Conservation (phyloP, 1,284 basidiomycete genomes). For the Anthracocystis panici-leucophaei region DNA sequence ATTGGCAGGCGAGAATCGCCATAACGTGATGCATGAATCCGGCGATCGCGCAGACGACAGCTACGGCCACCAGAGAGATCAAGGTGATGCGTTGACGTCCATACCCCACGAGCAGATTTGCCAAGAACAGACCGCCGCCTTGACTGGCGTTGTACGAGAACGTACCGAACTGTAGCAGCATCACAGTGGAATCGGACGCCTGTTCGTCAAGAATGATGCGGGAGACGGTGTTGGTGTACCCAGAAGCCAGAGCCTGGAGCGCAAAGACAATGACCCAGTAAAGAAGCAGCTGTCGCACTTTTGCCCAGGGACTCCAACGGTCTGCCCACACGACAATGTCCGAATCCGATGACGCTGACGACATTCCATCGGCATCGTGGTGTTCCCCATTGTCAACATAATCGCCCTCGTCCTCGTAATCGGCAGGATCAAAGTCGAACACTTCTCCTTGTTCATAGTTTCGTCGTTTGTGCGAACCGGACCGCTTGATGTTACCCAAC, state of each 20-base stretch:
- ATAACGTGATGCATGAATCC: conserved; percentile 36
- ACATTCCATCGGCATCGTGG: conserved; percentile 17
- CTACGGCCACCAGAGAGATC: conserved; percentile 27
- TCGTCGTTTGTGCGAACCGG: conserved; percentile 15
- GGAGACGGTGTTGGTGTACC: conserved; percentile 42
- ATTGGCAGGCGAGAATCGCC: conserved; percentile 26
- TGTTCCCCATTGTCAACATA: conserved; percentile 14
- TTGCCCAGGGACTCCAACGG: conserved; percentile 40
- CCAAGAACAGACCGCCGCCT: conserved; percentile 48
- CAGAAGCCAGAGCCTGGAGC: conserved; percentile 49
- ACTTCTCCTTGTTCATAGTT: conserved; percentile 24
- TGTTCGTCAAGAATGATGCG: conserved; percentile 18
- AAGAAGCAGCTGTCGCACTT: conserved; percentile 34
- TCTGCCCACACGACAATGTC: conserved; percentile 45
- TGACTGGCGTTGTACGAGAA: conserved; percentile 49
- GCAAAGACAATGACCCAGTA: conserved; percentile 41
- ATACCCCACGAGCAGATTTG: conserved; percentile 32
- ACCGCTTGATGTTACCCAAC: conserved; percentile 25
- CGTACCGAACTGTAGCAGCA: conserved; percentile 20
- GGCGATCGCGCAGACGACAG: conserved; percentile 31
- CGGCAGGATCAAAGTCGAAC: conserved; percentile 38
- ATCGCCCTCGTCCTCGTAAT: conserved; percentile 33
- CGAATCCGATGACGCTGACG: conserved; percentile 22
- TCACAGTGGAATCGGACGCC: conserved; percentile 2
- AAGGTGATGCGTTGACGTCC: conserved; percentile 41